Conservation (phyloP, 176 grass and related monocot genomes). For the Cocos nucifera region DNA sequence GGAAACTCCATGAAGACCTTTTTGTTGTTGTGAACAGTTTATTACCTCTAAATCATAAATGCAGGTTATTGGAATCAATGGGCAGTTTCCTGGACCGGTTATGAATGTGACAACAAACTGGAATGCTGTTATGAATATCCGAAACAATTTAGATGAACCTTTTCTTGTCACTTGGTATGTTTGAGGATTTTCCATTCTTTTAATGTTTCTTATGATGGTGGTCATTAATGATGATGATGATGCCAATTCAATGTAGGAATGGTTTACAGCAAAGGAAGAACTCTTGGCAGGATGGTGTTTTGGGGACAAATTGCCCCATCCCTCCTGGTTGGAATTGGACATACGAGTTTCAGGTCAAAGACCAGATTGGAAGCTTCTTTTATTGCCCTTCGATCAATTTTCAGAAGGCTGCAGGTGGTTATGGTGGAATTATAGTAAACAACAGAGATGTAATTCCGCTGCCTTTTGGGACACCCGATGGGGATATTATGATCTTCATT, state of each 20-base stretch:
- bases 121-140: slow-evolving; percentile 84
- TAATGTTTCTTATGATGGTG: slow-evolving; percentile 3
- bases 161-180: slow-evolving; percentile 72
- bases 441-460: slow-evolving; percentile 82
- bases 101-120: slow-evolving; percentile 92
- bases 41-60: slow-evolving; percentile 2
- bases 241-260: slow-evolving; percentile 30
- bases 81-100: slow-evolving; percentile 59
- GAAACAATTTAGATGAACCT: slow-evolving; percentile 78
- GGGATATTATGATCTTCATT: slow-evolving; percentile 74
- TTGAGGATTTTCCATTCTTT: slow-evolving; percentile 1
- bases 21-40: slow-evolving; percentile 1
- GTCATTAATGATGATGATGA: slow-evolving; percentile 1
- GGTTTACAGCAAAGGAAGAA: slow-evolving; percentile 69
- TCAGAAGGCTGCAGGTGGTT: slow-evolving; percentile 49
- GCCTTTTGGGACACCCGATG: slow-evolving; percentile 70
- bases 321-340: slow-evolving; percentile 90
- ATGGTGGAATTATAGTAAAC: slow-evolving; percentile 68
- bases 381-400: slow-evolving; percentile 56
- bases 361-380: slow-evolving; percentile 77
- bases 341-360: slow-evolving; percentile 83
- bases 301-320: slow-evolving; percentile 75
- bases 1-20: not conserved
- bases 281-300: slow-evolving; percentile 85
- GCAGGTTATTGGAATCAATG: slow-evolving; percentile 79